These are phyloP conservation scores for Mucor saturninus DNA, from an alignment of 371 early-diverging fungal genomes.

Conservation along the genomic window DNA sequence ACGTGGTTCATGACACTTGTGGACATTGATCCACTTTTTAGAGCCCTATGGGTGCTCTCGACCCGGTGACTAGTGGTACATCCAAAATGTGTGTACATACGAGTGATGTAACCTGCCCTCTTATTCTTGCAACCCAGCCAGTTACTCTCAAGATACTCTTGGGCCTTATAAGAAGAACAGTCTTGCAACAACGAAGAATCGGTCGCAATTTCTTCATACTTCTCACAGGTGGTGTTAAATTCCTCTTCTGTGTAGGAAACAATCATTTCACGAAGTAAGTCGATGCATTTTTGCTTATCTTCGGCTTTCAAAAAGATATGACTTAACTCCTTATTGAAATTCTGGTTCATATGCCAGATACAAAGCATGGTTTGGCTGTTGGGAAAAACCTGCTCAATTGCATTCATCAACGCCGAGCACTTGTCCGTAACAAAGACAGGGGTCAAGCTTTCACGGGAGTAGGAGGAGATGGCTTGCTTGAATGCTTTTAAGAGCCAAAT, in stretches of 20 bases:
- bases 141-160: not conserved
- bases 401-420: not conserved
- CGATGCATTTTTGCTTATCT: not conserved
- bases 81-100: too few species aligned
- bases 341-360: not conserved
- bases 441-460: too few species aligned
- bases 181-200: too few species aligned
- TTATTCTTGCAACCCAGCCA: too few species aligned
- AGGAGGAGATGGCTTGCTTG: not conserved
- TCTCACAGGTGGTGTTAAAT: not conserved
- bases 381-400: not conserved
- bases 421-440: too few species aligned
- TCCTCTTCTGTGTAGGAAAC: not conserved
- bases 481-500: not conserved
- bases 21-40: too few species aligned
- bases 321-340: too few species aligned
- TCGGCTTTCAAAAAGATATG: not conserved
- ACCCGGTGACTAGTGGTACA: too few species aligned
- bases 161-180: not conserved
- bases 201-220: not conserved
- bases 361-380: not conserved
- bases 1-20: too few species aligned
- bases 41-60: too few species aligned
- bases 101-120: too few species aligned
- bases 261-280: not conserved